Base-by-base conservation (phyloP, 1,139 yeast species). In the Taiozyma onychis region DNA sequence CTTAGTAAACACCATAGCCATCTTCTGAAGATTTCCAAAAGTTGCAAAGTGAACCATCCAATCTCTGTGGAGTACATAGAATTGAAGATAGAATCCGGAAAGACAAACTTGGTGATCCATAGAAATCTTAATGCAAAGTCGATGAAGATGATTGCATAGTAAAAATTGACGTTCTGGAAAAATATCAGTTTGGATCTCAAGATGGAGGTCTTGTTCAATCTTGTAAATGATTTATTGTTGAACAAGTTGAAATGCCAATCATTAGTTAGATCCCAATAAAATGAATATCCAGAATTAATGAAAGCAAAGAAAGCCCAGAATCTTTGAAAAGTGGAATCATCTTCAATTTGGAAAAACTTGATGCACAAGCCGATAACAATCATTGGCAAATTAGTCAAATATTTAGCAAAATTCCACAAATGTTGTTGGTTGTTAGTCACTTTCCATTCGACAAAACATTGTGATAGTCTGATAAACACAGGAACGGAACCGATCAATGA, bases 1-100 rank as follows among this genome's bases (percentile, higher is more conserved):
- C 95, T 85, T 62, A 91, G 72, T 58, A 88, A 80, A 48, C 91
- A 80, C 99, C 99, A 93, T 52, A 89, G 69, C 81, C 93, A 88
- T 59, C 99, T 76, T 67, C 99, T 76, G 11, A 83, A 59, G 11
- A 93, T 74, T 65, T 93, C 99, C 49, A 90, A 68, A 10, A 80
- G 61, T 61, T 91, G 95, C 48, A 88, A 67, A 8, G 76, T 63
- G 53, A 85, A 82, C 57, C 78, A 74, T 1, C 93, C 95, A 26
- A 75, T 68, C 56, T 81, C 87, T 37, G 73, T 68, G 27, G 82
- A 78, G 57, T 74, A 80, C 27, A 81, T 70, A 5, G 64, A 57
- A 43, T 45, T 48, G 48, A 34, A 51, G 53, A 42, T 48, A 37
- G 72, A 75, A 60, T 34, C 55, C n/a, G 14, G 50, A 37, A 37